phyloP scores from a whole-genome alignment of 2,329 filamentous ascomycete species.

The Ophiocordyceps camponoti-floridani region DNA sequence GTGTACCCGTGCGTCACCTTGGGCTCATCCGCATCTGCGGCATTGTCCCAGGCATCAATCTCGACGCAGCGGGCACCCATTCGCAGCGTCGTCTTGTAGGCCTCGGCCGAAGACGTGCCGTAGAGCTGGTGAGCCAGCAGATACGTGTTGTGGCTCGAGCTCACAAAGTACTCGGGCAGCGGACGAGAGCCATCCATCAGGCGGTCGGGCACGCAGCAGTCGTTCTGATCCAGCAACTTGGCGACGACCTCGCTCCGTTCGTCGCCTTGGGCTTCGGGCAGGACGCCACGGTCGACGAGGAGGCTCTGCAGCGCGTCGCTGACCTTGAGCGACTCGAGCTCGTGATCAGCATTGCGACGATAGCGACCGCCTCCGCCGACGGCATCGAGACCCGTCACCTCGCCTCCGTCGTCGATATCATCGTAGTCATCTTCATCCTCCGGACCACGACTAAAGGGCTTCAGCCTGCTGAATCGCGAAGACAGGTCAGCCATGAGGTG shows the following conservation, averaged over 20 bases:
- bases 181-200: slow-evolving; percentile 40
- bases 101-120: slow-evolving; percentile 41
- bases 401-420: slow-evolving; percentile 17
- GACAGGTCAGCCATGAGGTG: slow-evolving; percentile 10
- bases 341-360: slow-evolving; percentile 26
- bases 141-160: slow-evolving; percentile 59
- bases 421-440: slow-evolving; percentile 10
- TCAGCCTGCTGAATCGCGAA: slow-evolving; percentile 11
- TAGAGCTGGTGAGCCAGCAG: slow-evolving; percentile 52
- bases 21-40: slow-evolving; percentile 40
- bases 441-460: slow-evolving; percentile 11
- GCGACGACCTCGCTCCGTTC: slow-evolving; percentile 26
- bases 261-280: slow-evolving; percentile 28
- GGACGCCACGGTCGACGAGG: slow-evolving; percentile 30
- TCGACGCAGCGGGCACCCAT: slow-evolving; percentile 54
- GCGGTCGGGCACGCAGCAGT: slow-evolving; percentile 35
- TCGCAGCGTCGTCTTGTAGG: slow-evolving; percentile 43
- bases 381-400: slow-evolving; percentile 16
- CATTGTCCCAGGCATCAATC: slow-evolving; percentile 56
- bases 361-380: slow-evolving; percentile 43
- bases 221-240: slow-evolving; percentile 34
- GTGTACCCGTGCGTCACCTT: slow-evolving; percentile 57
- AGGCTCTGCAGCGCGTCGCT: slow-evolving; percentile 39
- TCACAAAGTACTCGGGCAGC: slow-evolving; percentile 53
- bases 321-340: slow-evolving; percentile 36